These are phyloP conservation scores for Halenospora varia DNA, from an alignment of 495 filamentous ascomycete species.

Conservation along the genomic window DNA sequence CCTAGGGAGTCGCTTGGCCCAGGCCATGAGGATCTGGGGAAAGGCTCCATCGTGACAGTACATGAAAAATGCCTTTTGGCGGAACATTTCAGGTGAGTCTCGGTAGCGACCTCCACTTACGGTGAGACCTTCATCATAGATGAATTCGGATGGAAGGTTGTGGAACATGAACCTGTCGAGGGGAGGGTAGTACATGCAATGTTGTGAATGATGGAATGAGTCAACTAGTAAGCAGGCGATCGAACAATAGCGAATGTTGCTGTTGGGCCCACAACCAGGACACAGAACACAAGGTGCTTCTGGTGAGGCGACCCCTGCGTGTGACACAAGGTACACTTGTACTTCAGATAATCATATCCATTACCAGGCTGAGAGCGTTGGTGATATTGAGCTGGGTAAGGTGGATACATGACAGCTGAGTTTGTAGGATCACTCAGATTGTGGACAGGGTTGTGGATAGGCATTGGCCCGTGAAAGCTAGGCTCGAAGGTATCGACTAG, in stretches of 20 bases:
- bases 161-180: neutral
- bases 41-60: constrained; percentile 7
- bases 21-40: constrained; percentile 1
- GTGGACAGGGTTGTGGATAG: too few relatives aligned
- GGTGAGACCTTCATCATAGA: neutral
- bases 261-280: constrained; percentile 11
- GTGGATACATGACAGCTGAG: too few relatives aligned
- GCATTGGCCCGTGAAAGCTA: neutral
- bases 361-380: too few relatives aligned
- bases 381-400: too few relatives aligned
- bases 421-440: too few relatives aligned
- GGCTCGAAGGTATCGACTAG: neutral
- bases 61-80: constrained; percentile 15
- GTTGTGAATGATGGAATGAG: constrained; percentile 3
- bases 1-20: neutral
- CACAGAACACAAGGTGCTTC: constrained; percentile 4
- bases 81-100: constrained; percentile 12
- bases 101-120: neutral
- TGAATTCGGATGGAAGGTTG: neutral
- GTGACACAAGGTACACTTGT: neutral
- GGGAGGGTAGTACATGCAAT: constrained; percentile 3
- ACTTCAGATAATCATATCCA: too few relatives aligned
- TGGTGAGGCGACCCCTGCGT: neutral
- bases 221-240: constrained; percentile 14
- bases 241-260: constrained; percentile 12